Conservation (phyloP, 192 early-diverging fungal species). For the Thamnidium elegans region DNA sequence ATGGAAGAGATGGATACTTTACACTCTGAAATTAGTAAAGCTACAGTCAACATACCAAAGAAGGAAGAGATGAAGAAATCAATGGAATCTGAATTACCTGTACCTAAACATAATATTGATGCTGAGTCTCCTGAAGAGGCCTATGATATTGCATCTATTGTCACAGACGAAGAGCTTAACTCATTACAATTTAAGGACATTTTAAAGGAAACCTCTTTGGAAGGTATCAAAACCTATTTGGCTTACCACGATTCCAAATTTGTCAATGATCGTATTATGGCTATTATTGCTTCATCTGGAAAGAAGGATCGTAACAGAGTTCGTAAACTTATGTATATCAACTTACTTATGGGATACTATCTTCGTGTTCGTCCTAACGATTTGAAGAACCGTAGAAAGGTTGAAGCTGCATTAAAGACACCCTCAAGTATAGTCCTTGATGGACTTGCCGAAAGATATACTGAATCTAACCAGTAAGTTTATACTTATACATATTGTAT, state of each 20-base stretch:
- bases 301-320: constrained; percentile 54
- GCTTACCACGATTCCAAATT: constrained; percentile 45
- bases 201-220: constrained; percentile 41
- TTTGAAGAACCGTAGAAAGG: constrained; percentile 44
- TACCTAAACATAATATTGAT: constrained; percentile 71
- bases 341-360: constrained; percentile 70
- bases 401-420: constrained; percentile 49
- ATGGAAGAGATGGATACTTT: constrained; percentile 62
- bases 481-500: not conserved
- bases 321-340: constrained; percentile 70
- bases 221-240: constrained; percentile 33
- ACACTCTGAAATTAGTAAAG: constrained; percentile 65
- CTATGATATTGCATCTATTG: constrained; percentile 78
- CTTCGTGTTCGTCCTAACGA: constrained; percentile 37
- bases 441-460: constrained; percentile 61
- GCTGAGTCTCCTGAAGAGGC: constrained; percentile 68
- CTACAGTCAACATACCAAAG: constrained; percentile 60
- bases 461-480: constrained; percentile 53
- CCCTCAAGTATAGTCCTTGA: constrained; percentile 58
- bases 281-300: constrained; percentile 35
- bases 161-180: constrained; percentile 59
- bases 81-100: constrained; percentile 56
- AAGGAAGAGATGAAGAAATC: constrained; percentile 50
- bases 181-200: constrained; percentile 62
- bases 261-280: constrained; percentile 40